Evolutionary conservation across 2,329 filamentous ascomycete species (phyloP), one percentile per base, ranked within the genome.

Genomic region (Colletotrichum incanum): DNA sequence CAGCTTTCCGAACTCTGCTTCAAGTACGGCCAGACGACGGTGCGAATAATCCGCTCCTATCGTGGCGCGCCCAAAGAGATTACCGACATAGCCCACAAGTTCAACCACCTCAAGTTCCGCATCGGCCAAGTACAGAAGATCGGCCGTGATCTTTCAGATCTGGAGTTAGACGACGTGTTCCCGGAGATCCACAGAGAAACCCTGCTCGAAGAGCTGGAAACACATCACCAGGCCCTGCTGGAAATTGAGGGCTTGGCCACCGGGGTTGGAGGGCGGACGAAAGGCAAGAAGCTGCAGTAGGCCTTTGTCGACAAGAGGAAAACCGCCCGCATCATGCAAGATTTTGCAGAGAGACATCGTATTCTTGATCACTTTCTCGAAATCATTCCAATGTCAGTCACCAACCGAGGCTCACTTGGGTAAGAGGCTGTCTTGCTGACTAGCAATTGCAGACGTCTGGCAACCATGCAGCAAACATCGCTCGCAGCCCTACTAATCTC

Each of bases 151-250:
- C 34, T 65, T n/a, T 65, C 61, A 2, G 28, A 65, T 9, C 39
- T 39, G 7, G 61, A 55, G 3, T 23, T 65, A 47, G 61, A 65
- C 47, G 61, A 65, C 8, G 45, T 65, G 5, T 37, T 65, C 12
- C 61, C 61, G 1, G 61, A 55, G 23, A 39, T 45, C 34, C 50
- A 65, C 34, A 47, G 61, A 8, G 31, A 28, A 2, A 41, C 55
- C 31, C n/a, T 65, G 14, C 26, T 50, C 20, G 26, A 34, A 37
- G 18, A 50, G 59, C 26, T 47, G 23, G 31, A 62, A 8, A n/a
- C 39, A 26, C 41, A 62, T 28, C 20, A 52, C 34, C 11, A 52
- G 16, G 20, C 34, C 5, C 39, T 60, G 39, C n/a, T 26, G 8
- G 23, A 31, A 2, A 60, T 60, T 20, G 20, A 18, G 16, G 1